phyloP scores from a whole-genome alignment of 805 yeast genomes.

The Peterozyma xylosa region DNA sequence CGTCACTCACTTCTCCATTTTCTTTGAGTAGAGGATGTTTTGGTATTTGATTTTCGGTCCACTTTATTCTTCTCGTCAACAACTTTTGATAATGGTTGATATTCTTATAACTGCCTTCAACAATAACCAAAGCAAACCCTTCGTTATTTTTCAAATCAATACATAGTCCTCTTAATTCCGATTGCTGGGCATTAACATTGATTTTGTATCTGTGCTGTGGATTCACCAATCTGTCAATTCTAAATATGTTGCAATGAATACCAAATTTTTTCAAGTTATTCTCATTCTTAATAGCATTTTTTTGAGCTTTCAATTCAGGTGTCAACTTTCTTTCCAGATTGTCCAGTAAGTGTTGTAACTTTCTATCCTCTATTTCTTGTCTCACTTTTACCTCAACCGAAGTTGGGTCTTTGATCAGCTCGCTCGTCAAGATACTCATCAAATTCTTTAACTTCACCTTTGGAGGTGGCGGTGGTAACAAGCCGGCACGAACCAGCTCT shows the following conservation, averaged over 20 bases:
- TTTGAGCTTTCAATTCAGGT: conserved; percentile 48
- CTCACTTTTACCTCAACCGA: conserved; percentile 68
- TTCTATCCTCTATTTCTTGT: conserved; percentile 59
- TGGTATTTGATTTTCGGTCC: conserved; percentile 49
- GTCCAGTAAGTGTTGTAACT: conserved; percentile 43
- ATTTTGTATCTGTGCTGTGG: conserved; percentile 68
- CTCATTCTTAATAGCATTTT: conserved; percentile 35
- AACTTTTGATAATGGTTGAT: conserved; percentile 58
- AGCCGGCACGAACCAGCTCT: conserved; percentile 70
- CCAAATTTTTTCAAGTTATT: conserved; percentile 45
- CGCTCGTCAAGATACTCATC: conserved; percentile 80
- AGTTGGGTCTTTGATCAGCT: conserved; percentile 85
- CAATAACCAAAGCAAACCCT: conserved; percentile 52
- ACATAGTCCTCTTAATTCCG: conserved; percentile 57
- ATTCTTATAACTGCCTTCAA: conserved; percentile 66
- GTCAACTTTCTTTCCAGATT: conserved; percentile 60
- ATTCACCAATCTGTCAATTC: conserved; percentile 44
- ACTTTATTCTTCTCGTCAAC: conserved; percentile 53
- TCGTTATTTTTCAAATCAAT: conserved; percentile 28
- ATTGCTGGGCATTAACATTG: conserved; percentile 74
- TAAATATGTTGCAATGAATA: conserved; percentile 48
- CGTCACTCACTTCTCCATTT: conserved; percentile 9
- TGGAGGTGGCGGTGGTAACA: conserved; percentile 84
- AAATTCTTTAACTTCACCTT: conserved; percentile 79
- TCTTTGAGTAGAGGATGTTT: conserved; percentile 13